A percentile compares a stretch with the other conserved stretches of the same genome.
Conservation (phyloP, 306 rosid species). For the Cucurbita maxima region DNA sequence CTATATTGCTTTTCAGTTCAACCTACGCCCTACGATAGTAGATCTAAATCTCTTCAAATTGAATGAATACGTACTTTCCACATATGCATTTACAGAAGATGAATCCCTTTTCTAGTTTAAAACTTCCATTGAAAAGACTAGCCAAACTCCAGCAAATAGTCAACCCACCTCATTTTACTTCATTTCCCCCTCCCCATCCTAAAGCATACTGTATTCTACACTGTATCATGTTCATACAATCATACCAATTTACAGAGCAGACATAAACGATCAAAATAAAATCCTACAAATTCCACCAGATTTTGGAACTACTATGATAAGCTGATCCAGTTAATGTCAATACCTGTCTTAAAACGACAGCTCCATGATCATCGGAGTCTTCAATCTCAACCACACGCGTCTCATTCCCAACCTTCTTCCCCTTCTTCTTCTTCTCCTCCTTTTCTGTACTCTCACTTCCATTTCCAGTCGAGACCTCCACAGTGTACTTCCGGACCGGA, state of each 20-base stretch:
- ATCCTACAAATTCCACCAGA: background rate
- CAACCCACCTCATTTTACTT: background rate
- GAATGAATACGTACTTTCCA: background rate
- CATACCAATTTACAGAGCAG: background rate
- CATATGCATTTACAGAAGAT: background rate
- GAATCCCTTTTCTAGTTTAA: background rate
- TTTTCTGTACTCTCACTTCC: constrained; percentile 12
- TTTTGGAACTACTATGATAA: background rate
- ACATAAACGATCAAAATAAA: background rate
- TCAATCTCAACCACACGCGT: constrained; percentile 74
- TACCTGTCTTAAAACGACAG: constrained; percentile 70
- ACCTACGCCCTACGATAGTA: background rate
- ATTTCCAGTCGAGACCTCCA: constrained; percentile 31
- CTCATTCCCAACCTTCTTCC: constrained; percentile 27
- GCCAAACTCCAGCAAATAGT: background rate
- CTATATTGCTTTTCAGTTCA: background rate
- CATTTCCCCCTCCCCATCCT: background rate
- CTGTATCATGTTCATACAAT: background rate
- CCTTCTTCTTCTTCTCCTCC: constrained; percentile 21
- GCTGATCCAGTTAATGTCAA: background rate
- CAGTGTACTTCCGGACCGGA: constrained; percentile 45
- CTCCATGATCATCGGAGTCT: constrained; percentile 45
- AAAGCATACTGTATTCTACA: background rate
- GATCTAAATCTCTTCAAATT: background rate
- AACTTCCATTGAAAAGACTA: background rate